Percentiles rank a stretch among this genome's conserved stretches.
These are phyloP conservation scores for Ilex paraguariensis DNA, from an alignment of 305 asterid species.

Conservation along the genomic window DNA sequence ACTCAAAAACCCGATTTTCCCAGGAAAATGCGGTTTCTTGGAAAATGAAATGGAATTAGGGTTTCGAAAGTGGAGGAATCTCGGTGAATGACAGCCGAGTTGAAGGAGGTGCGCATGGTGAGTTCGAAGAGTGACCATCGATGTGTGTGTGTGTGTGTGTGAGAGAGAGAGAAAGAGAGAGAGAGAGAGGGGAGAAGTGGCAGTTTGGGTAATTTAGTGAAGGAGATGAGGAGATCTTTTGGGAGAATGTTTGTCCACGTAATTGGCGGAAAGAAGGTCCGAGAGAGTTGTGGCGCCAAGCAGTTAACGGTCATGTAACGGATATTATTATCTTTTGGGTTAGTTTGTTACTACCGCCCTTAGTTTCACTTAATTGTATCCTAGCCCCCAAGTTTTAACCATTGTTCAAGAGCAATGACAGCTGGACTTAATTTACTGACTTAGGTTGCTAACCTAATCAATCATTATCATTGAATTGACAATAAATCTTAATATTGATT, in stretches of 20 bases:
- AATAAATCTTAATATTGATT: too few relatives aligned
- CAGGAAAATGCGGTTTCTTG: constrained; percentile 19
- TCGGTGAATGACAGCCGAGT: constrained; percentile 32
- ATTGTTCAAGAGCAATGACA: too few relatives aligned
- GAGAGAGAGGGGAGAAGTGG: constrained; percentile 7
- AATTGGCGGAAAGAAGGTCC: constrained; percentile 4
- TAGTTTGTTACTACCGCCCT: too few relatives aligned
- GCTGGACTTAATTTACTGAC: too few relatives aligned
- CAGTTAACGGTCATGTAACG: constrained; percentile 3
- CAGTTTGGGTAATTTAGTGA: constrained; percentile 3
- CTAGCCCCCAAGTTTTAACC: too few relatives aligned
- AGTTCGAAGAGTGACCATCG: constrained; percentile 53
- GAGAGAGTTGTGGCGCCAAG: constrained; percentile 4
- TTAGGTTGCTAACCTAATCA: too few relatives aligned
- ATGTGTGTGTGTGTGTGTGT: neutral
- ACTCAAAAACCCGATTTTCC: constrained; percentile 30
- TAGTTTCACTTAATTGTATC: too few relatives aligned
- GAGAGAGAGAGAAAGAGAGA: constrained; percentile 1
- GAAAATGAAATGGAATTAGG: constrained; percentile 42
- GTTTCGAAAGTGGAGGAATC: constrained; percentile 39
- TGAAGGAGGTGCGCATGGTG: constrained; percentile 21
- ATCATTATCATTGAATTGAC: too few relatives aligned
- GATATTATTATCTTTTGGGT: too few relatives aligned
- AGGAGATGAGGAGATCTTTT: constrained; percentile 7
- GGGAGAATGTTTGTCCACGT: neutral